A percentile compares a stretch with the other conserved stretches of the same genome.
Evolutionary conservation across 163 green algal genomes (phyloP).

Genomic region (Chlamydomonas reinhardtii): DNA sequence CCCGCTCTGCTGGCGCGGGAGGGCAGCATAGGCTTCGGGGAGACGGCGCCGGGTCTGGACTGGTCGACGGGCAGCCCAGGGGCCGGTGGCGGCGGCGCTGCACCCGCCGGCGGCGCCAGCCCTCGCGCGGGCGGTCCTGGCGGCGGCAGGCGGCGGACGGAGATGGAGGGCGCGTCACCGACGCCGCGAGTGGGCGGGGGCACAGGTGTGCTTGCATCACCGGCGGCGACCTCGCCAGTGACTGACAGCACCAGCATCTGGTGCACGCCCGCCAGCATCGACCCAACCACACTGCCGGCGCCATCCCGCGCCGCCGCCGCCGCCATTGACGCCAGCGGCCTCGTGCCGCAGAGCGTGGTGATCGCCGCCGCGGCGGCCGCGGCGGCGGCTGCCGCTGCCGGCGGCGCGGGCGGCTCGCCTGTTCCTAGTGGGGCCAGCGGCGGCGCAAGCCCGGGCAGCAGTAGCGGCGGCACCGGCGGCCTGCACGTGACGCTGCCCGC

Average conservation of each 20-base stretch:
- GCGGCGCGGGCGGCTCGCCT: background rate
- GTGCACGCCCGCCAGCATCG: background rate
- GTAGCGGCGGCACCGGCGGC: background rate
- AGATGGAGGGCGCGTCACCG: no score
- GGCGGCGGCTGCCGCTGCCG: background rate
- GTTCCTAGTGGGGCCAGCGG: no score
- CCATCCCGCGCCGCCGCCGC: no score
- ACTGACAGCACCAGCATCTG: background rate
- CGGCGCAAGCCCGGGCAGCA: background rate
- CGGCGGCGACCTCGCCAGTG: background rate
- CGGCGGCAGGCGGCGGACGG: no score
- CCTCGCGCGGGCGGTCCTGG: no score
- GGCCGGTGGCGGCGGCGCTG: background rate
- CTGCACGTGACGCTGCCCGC: background rate
- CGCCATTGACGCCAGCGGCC: background rate
- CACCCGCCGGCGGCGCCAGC: no score
- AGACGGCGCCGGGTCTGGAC: background rate
- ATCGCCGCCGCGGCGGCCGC: background rate
- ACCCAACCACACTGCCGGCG: no score
- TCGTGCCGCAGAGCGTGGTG: no score
- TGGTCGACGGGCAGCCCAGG: no score
- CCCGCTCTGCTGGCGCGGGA: background rate
- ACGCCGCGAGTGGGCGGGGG: no score
- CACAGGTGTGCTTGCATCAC: background rate
- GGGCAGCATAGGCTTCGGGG: background rate